A percentile compares a stretch with the other conserved stretches of the same genome.
These are phyloP conservation scores for Glycine latifolia DNA, from an alignment of 306 rosid genomes.

Conservation along the genomic window DNA sequence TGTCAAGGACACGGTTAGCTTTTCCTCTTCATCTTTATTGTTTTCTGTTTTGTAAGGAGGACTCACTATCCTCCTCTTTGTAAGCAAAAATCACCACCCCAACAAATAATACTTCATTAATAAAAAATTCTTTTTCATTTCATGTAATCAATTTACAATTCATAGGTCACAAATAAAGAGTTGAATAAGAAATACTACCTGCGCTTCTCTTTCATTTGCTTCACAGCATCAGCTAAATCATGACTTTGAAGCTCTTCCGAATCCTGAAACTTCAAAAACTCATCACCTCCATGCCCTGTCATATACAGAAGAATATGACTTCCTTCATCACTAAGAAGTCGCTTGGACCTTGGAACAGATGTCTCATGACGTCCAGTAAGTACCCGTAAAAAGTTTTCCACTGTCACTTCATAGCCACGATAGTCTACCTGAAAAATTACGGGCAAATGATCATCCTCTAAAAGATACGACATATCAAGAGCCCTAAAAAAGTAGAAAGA, in stretches of 20 bases:
- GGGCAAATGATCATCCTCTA: constrained; percentile 37
- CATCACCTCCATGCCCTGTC: constrained; percentile 99
- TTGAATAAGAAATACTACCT: constrained; percentile 59
- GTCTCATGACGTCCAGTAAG: constrained; percentile 89
- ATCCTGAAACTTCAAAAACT: constrained; percentile 96
- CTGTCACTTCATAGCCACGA: constrained; percentile 97
- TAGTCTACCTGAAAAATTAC: constrained; percentile 81
- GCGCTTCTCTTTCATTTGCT: constrained; percentile 95
- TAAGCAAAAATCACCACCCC: neutral
- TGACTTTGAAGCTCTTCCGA: constrained; percentile 99
- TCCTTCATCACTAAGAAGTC: constrained; percentile 96
- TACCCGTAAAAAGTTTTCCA: constrained; percentile 85
- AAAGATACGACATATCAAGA: constrained; percentile 28
- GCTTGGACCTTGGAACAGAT: constrained; percentile 97
- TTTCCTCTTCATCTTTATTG: constrained; percentile 3
- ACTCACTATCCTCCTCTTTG: neutral
- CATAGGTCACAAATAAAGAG: constrained; percentile 4
- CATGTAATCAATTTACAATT: constrained; percentile 35
- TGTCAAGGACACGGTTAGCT: neutral
- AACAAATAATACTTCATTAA: neutral
- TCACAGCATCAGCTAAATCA: constrained; percentile 97
- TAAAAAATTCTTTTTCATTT: neutral
- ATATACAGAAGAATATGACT: constrained; percentile 94
- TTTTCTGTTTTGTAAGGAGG: neutral
- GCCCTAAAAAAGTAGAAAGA: constrained; percentile 33